Percentiles rank a stretch among this genome's conserved stretches.
Evolutionary conservation across 2,329 filamentous ascomycete species (phyloP).

Genomic region (Xylariaceae sp.): DNA sequence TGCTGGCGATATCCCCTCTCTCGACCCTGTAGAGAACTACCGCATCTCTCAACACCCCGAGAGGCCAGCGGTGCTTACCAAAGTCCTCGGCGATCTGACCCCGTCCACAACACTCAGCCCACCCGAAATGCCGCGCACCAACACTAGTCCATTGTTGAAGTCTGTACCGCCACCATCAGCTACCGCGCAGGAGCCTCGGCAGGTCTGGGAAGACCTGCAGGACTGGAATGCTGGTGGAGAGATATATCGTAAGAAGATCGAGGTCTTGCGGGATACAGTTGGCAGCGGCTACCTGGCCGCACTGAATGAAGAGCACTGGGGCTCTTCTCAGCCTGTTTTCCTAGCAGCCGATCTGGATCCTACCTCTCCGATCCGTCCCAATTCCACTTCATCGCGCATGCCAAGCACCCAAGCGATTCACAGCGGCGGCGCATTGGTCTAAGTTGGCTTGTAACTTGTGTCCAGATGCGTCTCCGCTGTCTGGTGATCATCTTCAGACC

Average conservation of each 20-base stretch:
- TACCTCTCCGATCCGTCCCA: constrained; percentile 34
- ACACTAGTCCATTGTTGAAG: constrained; percentile 33
- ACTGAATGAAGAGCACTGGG: constrained; percentile 71
- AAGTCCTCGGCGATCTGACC: constrained; percentile 30
- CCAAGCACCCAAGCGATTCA: constrained; percentile 44
- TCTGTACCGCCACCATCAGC: constrained; percentile 30
- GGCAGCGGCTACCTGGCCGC: constrained; percentile 84
- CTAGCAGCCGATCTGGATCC: constrained; percentile 34
- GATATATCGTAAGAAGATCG: constrained; percentile 81
- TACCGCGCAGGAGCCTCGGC: constrained; percentile 28
- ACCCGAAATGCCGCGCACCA: constrained; percentile 35
- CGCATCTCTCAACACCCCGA: constrained; percentile 41
- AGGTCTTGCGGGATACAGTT: constrained; percentile 77
- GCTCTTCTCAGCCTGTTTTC: constrained; percentile 38
- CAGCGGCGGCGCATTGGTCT: constrained; percentile 48
- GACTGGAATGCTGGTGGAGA: constrained; percentile 68
- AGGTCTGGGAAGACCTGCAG: constrained; percentile 38
- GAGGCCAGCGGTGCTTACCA: constrained; percentile 28
- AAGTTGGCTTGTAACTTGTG: constrained; percentile 19
- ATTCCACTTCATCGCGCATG: constrained; percentile 33
- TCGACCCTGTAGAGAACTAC: constrained; percentile 34
- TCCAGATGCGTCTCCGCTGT: not conserved
- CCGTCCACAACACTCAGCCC: constrained; percentile 25
- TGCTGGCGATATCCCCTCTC: constrained; percentile 12
- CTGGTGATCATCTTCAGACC: constrained; percentile 7